Base-by-base conservation (phyloP, 202 grass and related monocot genomes). In the Dendrocalamus latiflorus region DNA sequence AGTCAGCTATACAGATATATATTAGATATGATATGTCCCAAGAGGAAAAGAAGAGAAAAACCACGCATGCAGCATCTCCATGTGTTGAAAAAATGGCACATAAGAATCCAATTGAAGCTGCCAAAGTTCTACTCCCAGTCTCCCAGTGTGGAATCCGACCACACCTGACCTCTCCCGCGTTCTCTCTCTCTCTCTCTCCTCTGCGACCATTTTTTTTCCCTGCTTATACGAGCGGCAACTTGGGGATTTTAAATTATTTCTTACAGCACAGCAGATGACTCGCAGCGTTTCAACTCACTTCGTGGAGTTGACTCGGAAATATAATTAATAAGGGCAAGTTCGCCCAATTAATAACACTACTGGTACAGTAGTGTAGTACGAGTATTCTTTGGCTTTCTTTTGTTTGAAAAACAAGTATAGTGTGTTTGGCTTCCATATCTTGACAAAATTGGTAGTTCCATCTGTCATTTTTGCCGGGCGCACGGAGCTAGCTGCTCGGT, bases 61-160 rank as follows among this genome's bases (percentile, higher is more conserved):
- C 8, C n/a, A n/a, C n/a, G n/a, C 60, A 33, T 1, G 25, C 67
- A 39, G 20, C 72, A 76, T 22, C 37, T 68, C 62, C 81, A 83
- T 80, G 74, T 75, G 51, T 80, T 69, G 75, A 87, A 83, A 89
- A 83, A 61, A 58, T 6, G 10, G 20, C 73, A 44, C 88, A 80
- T 20, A 80, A 70, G 60, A 14, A 80, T 87, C 85, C 88, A 90
- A 82, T 9, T 22, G 26, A 48, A 79, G 34, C 80, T 77, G 78
- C 86, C 87, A 72, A 81, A 62, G 74, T 69, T 89, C 77, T 92
- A n/a, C n/a, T n/a, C n/a, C n/a, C 87, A 84, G 86, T n/a, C 64
- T 28, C 83, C 30, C 16, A 6, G 50, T 58, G 85, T 88, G 89
- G 82, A 85, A 78, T 74, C 82, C 74, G 77, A 91, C 85, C 72